Conservation (phyloP, 768 basidiomycete species). For the Favolaschia claudopus region DNA sequence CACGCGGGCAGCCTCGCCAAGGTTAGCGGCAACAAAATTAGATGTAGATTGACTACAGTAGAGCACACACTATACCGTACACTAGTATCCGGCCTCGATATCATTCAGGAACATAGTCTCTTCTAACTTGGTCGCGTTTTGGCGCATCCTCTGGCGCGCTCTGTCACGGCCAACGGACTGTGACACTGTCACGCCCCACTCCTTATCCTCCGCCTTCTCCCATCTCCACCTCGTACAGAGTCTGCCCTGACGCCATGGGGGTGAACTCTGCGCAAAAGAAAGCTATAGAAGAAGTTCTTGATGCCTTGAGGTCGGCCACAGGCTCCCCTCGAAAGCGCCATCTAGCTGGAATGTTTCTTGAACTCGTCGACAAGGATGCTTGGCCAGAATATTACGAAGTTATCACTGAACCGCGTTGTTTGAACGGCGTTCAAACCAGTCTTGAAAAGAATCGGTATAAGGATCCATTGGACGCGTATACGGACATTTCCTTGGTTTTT, state of each 20-base stretch:
- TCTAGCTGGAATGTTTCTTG: slow-evolving; percentile 76
- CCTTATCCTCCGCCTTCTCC: no score
- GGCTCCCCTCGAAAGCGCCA: slow-evolving; percentile 65
- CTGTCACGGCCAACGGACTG: no score
- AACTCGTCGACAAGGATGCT: slow-evolving; percentile 72
- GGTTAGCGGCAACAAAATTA: no score
- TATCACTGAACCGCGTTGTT: slow-evolving; percentile 86
- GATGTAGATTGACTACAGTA: no score
- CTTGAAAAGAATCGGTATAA: slow-evolving; percentile 81
- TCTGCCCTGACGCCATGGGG: slow-evolving; percentile 12
- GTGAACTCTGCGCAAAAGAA: slow-evolving; percentile 61
- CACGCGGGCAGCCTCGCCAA: no score
- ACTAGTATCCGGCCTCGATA: no score
- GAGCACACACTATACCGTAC: no score
- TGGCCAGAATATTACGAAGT: slow-evolving; percentile 92
- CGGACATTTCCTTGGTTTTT: slow-evolving; percentile 89
- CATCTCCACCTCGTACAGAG: no score
- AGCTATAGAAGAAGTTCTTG: slow-evolving; percentile 71
- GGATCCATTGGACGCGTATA: slow-evolving; percentile 73
- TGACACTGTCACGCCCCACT: no score
- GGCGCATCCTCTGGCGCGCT: no score
- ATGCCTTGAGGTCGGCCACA: slow-evolving; percentile 51
- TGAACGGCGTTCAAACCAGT: slow-evolving; percentile 73
- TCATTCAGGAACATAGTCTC: no score
- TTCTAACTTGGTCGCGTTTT: no score